Evolutionary conservation across 352 stramenopile species (phyloP).

Genomic region (Blastocystis sp.): DNA sequence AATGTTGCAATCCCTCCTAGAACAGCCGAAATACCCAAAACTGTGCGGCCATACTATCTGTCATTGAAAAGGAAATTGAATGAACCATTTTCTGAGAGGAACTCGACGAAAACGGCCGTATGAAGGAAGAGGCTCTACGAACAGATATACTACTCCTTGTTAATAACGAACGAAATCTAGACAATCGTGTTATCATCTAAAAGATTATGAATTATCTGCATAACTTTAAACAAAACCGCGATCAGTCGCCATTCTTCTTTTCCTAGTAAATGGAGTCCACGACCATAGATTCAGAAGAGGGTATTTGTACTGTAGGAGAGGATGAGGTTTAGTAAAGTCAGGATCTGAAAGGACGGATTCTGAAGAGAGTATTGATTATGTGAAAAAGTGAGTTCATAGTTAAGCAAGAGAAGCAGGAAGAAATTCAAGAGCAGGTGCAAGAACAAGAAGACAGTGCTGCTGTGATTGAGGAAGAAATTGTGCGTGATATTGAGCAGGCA

Average conservation of each 20-base stretch:
- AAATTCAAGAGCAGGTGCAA: neutral
- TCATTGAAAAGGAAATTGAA: neutral
- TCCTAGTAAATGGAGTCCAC: neutral
- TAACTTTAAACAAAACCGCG: neutral
- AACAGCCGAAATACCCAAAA: neutral
- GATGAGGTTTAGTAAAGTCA: too few relatives aligned
- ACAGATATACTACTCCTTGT: neutral
- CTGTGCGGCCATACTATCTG: neutral
- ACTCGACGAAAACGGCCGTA: neutral
- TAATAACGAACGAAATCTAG: neutral
- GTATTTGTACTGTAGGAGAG: too few relatives aligned
- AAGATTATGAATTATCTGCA: neutral
- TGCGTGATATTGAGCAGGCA: neutral
- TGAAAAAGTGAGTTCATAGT: neutral
- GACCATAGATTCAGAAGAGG: too few relatives aligned
- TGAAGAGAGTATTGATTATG: neutral
- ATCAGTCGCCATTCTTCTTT: neutral
- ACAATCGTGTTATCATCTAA: neutral
- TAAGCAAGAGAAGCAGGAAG: neutral
- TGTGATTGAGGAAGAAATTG: conserved; percentile 36
- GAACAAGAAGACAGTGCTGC: neutral
- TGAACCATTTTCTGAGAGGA: neutral
- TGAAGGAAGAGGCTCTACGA: neutral
- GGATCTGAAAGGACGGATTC: neutral
- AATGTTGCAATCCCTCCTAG: neutral